Conservation (phyloP, 2,329 filamentous ascomycete species). For the Aspergillus uvarum region DNA sequence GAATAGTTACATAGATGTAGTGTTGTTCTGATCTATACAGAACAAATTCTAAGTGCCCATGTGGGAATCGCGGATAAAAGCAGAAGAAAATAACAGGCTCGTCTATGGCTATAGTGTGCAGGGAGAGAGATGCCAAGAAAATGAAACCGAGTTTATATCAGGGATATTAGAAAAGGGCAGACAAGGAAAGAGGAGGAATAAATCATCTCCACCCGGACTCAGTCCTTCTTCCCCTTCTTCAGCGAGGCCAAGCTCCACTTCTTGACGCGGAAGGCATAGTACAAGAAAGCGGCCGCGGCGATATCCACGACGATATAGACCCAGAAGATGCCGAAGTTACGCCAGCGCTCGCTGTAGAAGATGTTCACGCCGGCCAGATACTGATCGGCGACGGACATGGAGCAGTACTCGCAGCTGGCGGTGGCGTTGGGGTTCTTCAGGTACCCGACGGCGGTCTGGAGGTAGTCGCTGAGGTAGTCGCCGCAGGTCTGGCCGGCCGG, state of each 20-base stretch:
- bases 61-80: not conserved
- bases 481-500: conserved; percentile 57
- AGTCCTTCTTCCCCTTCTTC: conserved; percentile 17
- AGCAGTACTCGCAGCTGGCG: conserved; percentile 52
- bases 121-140: not conserved
- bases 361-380: conserved; percentile 46
- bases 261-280: conserved; percentile 38
- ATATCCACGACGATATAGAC: conserved; percentile 60
- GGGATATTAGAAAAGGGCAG: not conserved
- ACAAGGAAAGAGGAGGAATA: not conserved
- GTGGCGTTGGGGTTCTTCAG: conserved; percentile 53
- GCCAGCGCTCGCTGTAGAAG: conserved; percentile 61
- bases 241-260: conserved; percentile 23
- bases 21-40: not conserved
- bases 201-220: not conserved
- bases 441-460: conserved; percentile 52
- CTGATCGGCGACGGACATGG: conserved; percentile 37
- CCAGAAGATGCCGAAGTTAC: conserved; percentile 66
- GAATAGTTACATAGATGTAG: not conserved
- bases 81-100: not conserved
- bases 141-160: not conserved
- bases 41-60: not conserved
- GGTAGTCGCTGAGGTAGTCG: conserved; percentile 58
- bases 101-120: not conserved
- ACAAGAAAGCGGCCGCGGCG: conserved; percentile 48